Evolutionary conservation across 345 rosid species (phyloP).

Genomic region (Microcos paniculata): DNA sequence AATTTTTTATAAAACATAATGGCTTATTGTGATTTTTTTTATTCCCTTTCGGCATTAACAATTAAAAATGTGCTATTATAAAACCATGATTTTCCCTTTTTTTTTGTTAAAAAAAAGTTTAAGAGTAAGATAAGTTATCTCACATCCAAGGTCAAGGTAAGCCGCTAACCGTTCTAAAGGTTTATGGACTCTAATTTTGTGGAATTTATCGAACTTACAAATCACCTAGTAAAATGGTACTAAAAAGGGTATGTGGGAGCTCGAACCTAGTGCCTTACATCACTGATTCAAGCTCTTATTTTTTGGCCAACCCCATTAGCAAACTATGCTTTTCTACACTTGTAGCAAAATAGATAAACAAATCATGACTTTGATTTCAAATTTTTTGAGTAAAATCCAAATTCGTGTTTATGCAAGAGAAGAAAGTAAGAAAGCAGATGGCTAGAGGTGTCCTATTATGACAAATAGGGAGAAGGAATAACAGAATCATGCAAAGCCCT

Average conservation of each 20-base stretch:
- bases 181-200: too few relatives aligned
- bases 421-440: not conserved
- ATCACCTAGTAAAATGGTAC: too few relatives aligned
- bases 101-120: too few relatives aligned
- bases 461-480: not conserved
- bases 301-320: too few relatives aligned
- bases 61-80: not conserved
- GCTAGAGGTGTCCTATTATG: not conserved
- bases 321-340: too few relatives aligned
- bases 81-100: not conserved
- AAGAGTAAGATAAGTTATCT: too few relatives aligned
- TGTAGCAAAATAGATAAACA: not conserved
- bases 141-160: too few relatives aligned
- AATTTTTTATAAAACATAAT: not conserved
- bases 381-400: not conserved
- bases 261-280: too few relatives aligned
- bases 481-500: not conserved
- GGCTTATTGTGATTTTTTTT: not conserved
- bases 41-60: not conserved
- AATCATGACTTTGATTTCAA: not conserved
- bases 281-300: too few relatives aligned
- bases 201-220: too few relatives aligned
- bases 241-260: too few relatives aligned
- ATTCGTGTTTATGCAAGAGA: not conserved
- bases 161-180: too few relatives aligned